A percentile compares a stretch with the other conserved stretches of the same genome.
These are phyloP conservation scores for Xylaria palmicola DNA, from an alignment of 495 filamentous ascomycete genomes.

Conservation along the genomic window DNA sequence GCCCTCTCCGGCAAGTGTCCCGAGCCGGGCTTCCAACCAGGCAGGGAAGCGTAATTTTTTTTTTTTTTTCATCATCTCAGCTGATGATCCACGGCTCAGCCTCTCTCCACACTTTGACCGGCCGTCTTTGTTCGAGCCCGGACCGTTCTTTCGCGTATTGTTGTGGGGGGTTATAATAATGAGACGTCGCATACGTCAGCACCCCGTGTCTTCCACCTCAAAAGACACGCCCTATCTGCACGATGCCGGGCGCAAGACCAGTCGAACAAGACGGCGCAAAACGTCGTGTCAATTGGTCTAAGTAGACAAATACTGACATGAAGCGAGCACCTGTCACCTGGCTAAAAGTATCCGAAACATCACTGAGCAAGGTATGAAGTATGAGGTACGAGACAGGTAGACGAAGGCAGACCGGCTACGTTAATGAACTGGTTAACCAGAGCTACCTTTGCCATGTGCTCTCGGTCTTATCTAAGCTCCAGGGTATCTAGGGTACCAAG, in stretches of 20 bases:
- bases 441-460: not conserved
- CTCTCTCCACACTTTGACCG: not conserved
- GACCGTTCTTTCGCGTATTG: not conserved
- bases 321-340: no score
- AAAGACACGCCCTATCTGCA: not conserved
- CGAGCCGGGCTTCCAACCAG: not conserved
- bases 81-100: conserved; percentile 12
- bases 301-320: not conserved
- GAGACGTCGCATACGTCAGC: conserved; percentile 13
- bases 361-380: no score
- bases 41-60: not conserved
- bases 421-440: not conserved
- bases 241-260: not conserved
- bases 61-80: conserved; percentile 13
- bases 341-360: no score
- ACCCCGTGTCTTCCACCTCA: not conserved
- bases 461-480: not conserved
- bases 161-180: not conserved
- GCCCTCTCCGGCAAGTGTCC: not conserved
- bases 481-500: no score
- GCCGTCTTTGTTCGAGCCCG: not conserved
- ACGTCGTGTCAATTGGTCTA: not conserved
- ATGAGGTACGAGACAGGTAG: not conserved
- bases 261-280: not conserved
- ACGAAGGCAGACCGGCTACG: not conserved